These are phyloP conservation scores for Annulohypoxylon bovei DNA, from an alignment of 495 filamentous ascomycete genomes.

Conservation along the genomic window DNA sequence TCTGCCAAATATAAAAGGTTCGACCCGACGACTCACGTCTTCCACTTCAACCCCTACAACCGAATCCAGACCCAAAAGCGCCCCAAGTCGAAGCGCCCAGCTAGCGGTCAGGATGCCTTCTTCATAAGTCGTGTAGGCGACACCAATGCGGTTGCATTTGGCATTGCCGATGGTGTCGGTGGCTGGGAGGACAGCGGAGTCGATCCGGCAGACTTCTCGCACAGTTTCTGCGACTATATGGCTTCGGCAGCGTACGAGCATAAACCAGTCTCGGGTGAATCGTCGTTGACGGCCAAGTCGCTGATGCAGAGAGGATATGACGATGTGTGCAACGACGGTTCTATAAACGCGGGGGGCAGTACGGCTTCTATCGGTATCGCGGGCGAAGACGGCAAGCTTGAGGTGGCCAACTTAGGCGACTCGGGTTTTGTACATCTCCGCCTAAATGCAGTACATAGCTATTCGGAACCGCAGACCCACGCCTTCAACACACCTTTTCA, in stretches of 20 bases:
- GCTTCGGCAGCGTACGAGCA: conserved; percentile 72
- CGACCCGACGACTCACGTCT: conserved; percentile 73
- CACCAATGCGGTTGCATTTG: conserved; percentile 73
- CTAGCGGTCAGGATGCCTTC: conserved; percentile 94
- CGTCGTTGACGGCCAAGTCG: conserved; percentile 67
- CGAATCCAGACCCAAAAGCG: conserved; percentile 62
- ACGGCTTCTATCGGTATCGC: conserved; percentile 88
- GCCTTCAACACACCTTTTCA: conserved; percentile 98
- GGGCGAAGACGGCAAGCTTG: conserved; percentile 72
- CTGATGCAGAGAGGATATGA: conserved; percentile 88
- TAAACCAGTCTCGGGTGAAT: conserved; percentile 35
- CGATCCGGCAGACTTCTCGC: conserved; percentile 94
- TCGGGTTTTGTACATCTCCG: conserved; percentile 92
- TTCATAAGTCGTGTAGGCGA: conserved; percentile 81
- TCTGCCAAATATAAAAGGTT: conserved; percentile 81
- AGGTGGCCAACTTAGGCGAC: conserved; percentile 96
- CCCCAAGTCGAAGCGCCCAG: conserved; percentile 68
- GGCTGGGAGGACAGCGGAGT: conserved; percentile 92
- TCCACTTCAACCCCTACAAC: conserved; percentile 77
- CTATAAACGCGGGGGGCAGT: conserved; percentile 83
- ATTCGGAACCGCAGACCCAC: conserved; percentile 89
- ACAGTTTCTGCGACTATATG: conserved; percentile 94
- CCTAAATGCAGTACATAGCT: conserved; percentile 81
- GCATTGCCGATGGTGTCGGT: conserved; percentile 93
- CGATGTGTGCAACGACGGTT: conserved; percentile 74